Evolutionary conservation across 768 basidiomycete species (phyloP).

Genomic region (Amanita pseudoporphyria): DNA sequence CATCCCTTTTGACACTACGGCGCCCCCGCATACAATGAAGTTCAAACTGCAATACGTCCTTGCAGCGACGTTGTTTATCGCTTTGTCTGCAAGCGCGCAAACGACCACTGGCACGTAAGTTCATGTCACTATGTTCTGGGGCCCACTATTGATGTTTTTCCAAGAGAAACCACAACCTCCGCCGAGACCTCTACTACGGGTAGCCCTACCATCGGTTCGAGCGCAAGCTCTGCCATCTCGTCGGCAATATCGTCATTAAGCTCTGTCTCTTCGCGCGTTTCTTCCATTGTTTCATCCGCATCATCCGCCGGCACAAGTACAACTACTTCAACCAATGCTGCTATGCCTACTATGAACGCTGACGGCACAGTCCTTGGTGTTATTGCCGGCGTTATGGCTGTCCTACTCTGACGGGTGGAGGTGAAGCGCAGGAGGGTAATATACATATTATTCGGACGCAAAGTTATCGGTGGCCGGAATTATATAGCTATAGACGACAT

Average conservation of each 20-base stretch:
- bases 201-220: not conserved
- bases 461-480: not conserved
- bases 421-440: not conserved
- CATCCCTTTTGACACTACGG: not conserved
- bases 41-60: not conserved
- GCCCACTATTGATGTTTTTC: not conserved
- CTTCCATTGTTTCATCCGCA: constrained; percentile 2
- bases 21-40: constrained; percentile 1
- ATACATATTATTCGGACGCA: not conserved
- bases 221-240: constrained; percentile 3
- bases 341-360: constrained; percentile 6
- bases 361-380: constrained; percentile 6
- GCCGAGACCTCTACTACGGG: not conserved
- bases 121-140: not conserved
- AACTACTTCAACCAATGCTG: constrained; percentile 1
- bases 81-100: not conserved
- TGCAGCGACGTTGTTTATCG: not conserved
- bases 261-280: constrained; percentile 3
- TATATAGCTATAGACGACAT: not conserved
- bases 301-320: not conserved
- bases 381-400: constrained; percentile 8
- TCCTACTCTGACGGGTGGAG: not conserved
- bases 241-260: not conserved
- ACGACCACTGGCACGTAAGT: constrained; percentile 1
- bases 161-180: not conserved